phyloP scores from a whole-genome alignment of 2,329 filamentous ascomycete genomes.

The Penicillium sp. region DNA sequence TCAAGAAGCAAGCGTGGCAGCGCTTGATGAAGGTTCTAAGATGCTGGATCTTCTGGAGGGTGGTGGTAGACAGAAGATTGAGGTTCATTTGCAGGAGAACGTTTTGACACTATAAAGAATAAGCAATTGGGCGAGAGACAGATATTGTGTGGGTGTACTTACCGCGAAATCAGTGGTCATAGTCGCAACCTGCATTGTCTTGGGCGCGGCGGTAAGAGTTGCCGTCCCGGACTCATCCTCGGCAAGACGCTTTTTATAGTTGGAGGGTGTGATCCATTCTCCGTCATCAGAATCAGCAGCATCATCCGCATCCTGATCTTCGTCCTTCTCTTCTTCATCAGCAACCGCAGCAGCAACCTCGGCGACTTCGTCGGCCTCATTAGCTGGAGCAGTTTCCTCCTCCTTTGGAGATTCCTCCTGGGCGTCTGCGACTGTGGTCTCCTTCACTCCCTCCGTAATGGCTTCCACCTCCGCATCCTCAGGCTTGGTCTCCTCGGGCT shows the following conservation, averaged over 20 bases:
- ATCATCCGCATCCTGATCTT: conserved; percentile 31
- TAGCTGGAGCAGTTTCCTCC: conserved; percentile 18
- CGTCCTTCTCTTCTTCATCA: conserved; percentile 25
- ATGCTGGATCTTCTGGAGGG: conserved; percentile 75
- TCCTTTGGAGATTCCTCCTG: conserved; percentile 25
- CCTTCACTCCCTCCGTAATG: conserved; percentile 31
- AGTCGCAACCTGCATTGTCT: conserved; percentile 79
- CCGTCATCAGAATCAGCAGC: conserved; percentile 55
- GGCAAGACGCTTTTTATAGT: conserved; percentile 80
- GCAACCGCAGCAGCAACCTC: conserved; percentile 30
- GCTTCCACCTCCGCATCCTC: conserved; percentile 30
- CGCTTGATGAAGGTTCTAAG: conserved; percentile 87
- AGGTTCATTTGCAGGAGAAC: conserved; percentile 93
- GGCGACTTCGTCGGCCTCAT: conserved; percentile 26
- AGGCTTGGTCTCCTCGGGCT: conserved; percentile 30
- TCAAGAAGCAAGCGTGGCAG: conserved; percentile 89
- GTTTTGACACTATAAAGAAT: conserved; percentile 63
- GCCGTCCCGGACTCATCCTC: conserved; percentile 58
- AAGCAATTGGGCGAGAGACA: conserved; percentile 1
- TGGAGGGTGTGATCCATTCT: conserved; percentile 92
- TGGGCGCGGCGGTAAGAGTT: conserved; percentile 54
- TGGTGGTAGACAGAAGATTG: conserved; percentile 72
- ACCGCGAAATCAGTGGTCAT: conserved; percentile 96
- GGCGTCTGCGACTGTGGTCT: conserved; percentile 28
- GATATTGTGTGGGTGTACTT: conserved; percentile 35